Evolutionary conservation across 1,284 basidiomycete species (phyloP).

Genomic region (Sporisorium scitamineum): DNA sequence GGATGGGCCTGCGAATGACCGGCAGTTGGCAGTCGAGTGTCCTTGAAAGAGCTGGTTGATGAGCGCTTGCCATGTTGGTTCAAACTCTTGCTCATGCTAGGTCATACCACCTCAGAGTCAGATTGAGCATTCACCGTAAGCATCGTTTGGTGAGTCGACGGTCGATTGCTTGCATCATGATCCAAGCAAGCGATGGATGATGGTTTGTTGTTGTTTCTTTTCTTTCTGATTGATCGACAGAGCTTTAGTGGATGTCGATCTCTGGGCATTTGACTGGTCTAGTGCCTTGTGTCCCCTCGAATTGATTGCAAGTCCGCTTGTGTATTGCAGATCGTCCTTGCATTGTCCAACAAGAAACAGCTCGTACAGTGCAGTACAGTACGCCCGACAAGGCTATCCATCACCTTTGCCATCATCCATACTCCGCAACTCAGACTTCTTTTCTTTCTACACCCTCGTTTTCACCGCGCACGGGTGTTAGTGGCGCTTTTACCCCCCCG

Average conservation of each 20-base stretch:
- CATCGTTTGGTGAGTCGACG: background rate
- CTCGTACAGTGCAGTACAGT: no score
- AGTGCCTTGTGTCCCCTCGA: background rate
- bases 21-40: background rate
- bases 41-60: background rate
- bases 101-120: conserved; percentile 16
- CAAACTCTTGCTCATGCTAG: conserved; percentile 6
- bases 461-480: no score
- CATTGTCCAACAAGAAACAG: no score
- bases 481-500: no score
- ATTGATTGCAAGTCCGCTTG: no score
- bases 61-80: background rate
- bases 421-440: no score
- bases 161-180: no score
- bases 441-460: no score
- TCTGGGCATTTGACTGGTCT: background rate
- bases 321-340: no score
- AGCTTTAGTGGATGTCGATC: conserved; percentile 7
- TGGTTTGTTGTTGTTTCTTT: background rate
- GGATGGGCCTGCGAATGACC: background rate
- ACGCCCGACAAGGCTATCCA: no score
- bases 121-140: background rate
- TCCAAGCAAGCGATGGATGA: background rate
- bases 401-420: no score
- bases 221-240: conserved; percentile 1